phyloP scores from a whole-genome alignment of 106 monocot genomes.

The Iris macrosiphon region DNA sequence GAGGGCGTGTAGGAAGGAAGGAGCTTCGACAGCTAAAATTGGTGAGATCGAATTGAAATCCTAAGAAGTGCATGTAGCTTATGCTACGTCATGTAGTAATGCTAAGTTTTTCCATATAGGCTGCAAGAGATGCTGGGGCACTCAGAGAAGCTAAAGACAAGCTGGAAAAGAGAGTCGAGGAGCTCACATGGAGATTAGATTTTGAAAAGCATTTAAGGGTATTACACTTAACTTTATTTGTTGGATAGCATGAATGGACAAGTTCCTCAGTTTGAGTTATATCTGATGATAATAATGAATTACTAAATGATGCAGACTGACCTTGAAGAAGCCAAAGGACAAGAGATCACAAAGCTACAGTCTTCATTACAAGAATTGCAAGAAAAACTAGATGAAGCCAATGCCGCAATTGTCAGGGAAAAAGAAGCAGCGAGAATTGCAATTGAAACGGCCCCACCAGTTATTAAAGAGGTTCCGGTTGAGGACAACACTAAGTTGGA shows the following conservation, averaged over 20 bases:
- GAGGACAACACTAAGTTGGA: slow-evolving; percentile 71
- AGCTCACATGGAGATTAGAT: slow-evolving; percentile 92
- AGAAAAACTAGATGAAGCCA: slow-evolving; percentile 59
- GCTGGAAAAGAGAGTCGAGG: slow-evolving; percentile 90
- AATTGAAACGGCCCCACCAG: slow-evolving; percentile 80
- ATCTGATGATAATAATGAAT: background rate
- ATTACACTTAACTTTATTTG: slow-evolving; percentile 9
- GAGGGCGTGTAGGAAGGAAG: slow-evolving; percentile 80
- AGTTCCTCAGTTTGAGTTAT: too few species aligned
- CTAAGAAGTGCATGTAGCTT: too few species aligned
- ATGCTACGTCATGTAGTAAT: too few species aligned
- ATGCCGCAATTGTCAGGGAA: slow-evolving; percentile 54
- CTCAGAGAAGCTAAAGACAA: slow-evolving; percentile 98
- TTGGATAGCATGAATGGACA: background rate
- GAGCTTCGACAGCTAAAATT: slow-evolving; percentile 88
- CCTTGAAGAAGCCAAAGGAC: slow-evolving; percentile 80
- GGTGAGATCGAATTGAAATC: slow-evolving; percentile 46
- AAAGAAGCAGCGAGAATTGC: slow-evolving; percentile 73
- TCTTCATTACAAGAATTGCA: slow-evolving; percentile 64
- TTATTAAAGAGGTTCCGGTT: slow-evolving; percentile 84
- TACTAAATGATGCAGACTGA: slow-evolving; percentile 45
- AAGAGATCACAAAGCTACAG: slow-evolving; percentile 77
- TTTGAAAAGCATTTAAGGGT: slow-evolving; percentile 90
- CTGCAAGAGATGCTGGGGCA: slow-evolving; percentile 91
- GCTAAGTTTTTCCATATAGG: slow-evolving; percentile 38